Percentiles rank a stretch among this genome's conserved stretches.
phyloP scores from a whole-genome alignment of 441 rosid species.

The Oxalis stricta region DNA sequence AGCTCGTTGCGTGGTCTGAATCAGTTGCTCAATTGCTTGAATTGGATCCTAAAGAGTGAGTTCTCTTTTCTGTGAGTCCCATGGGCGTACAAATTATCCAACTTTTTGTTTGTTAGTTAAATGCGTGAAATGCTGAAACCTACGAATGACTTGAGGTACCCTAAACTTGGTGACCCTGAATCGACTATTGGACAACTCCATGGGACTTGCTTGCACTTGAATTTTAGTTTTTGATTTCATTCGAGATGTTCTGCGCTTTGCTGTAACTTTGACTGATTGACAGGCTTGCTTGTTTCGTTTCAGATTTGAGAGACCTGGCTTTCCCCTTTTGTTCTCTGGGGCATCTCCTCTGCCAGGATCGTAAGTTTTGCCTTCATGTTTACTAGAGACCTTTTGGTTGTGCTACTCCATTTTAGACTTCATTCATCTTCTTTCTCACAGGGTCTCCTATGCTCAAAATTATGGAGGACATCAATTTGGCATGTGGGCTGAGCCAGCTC shows the following conservation, averaged over 20 bases:
- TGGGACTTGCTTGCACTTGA: no score
- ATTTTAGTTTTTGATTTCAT: neutral
- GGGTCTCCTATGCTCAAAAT: conserved; percentile 81
- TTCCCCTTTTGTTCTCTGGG: conserved; percentile 69
- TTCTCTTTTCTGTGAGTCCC: neutral
- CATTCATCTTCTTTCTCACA: conserved; percentile 17
- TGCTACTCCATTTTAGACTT: conserved; percentile 1
- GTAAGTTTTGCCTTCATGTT: conserved; percentile 32
- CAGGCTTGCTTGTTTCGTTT: conserved; percentile 6
- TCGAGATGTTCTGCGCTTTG: neutral
- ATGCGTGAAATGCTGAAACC: no score
- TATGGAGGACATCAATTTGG: conserved; percentile 99
- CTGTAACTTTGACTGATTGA: neutral
- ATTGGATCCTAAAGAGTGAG: conserved; percentile 87
- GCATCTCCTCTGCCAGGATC: conserved; percentile 61
- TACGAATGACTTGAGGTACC: no score
- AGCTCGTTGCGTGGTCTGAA: conserved; percentile 90
- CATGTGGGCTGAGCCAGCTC: conserved; percentile 95
- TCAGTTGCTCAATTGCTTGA: conserved; percentile 73
- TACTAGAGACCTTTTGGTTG: neutral
- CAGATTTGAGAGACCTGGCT: conserved; percentile 89
- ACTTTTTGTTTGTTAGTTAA: no score
- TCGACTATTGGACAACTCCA: no score
- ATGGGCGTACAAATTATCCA: no score
- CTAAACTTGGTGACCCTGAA: no score